phyloP scores from a whole-genome alignment of 768 basidiomycete species.

The Kwoniella europaea region DNA sequence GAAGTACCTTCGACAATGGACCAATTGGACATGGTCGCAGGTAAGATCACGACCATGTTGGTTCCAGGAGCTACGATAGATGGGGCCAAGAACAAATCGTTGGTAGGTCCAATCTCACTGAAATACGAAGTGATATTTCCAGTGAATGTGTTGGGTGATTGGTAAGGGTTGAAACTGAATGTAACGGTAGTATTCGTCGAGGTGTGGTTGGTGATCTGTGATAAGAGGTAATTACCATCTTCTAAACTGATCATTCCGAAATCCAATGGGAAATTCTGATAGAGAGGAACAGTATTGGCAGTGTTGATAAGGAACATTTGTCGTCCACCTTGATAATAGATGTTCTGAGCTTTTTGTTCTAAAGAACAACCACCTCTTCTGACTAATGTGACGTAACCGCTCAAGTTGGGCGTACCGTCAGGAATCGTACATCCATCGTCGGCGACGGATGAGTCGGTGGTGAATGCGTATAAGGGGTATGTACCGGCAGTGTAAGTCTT shows the following conservation, averaged over 20 bases:
- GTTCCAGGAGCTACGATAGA: slow-evolving; percentile 64
- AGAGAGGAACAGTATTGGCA: slow-evolving; percentile 30
- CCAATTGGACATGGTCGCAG: slow-evolving; percentile 38
- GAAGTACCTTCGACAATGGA: slow-evolving; percentile 43
- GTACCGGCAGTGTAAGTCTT: slow-evolving; percentile 63
- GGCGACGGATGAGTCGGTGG: slow-evolving; percentile 64
- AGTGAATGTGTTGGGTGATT: slow-evolving; percentile 62
- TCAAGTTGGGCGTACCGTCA: slow-evolving; percentile 65
- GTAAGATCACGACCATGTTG: slow-evolving; percentile 41
- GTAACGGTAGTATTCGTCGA: slow-evolving; percentile 34
- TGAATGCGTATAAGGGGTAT: slow-evolving; percentile 66
- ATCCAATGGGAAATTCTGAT: slow-evolving; percentile 44
- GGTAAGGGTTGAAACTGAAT: slow-evolving; percentile 55
- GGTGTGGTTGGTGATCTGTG: slow-evolving; percentile 31
- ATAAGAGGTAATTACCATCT: slow-evolving; percentile 53
- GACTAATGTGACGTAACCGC: slow-evolving; percentile 65
- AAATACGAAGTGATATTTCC: slow-evolving; percentile 68
- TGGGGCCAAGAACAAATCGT: slow-evolving; percentile 64
- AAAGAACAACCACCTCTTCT: slow-evolving; percentile 68
- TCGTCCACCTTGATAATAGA: slow-evolving; percentile 32
- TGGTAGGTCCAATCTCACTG: slow-evolving; percentile 67
- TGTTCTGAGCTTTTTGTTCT: slow-evolving; percentile 60
- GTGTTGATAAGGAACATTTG: slow-evolving; percentile 43
- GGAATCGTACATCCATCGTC: slow-evolving; percentile 71
- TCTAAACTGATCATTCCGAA: slow-evolving; percentile 44